phyloP scores from a whole-genome alignment of 2,329 filamentous ascomycete species.

The Fusarium illudens region DNA sequence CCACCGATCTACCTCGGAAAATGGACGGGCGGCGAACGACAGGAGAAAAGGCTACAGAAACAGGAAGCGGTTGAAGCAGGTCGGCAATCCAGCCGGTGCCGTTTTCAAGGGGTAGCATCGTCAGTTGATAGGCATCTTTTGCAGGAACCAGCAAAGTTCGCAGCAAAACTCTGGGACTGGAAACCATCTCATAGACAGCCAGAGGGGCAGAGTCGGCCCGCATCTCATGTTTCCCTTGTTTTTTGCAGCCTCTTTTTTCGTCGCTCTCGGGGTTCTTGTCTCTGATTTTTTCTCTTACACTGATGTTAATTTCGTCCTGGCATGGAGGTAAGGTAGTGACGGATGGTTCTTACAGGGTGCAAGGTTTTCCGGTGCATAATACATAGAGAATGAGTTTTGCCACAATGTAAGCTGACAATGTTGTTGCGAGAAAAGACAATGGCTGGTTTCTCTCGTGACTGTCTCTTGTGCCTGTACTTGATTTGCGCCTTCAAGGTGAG shows the following conservation, averaged over 20 bases:
- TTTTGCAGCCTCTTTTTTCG: constrained; percentile 38
- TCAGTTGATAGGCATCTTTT: constrained; percentile 43
- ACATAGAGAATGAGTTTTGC: constrained; percentile 42
- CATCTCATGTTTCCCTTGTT: constrained; percentile 38
- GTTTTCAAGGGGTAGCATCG: constrained; percentile 42
- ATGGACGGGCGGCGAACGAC: constrained; percentile 33
- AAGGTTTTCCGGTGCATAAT: constrained; percentile 43
- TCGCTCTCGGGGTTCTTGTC: constrained; percentile 34
- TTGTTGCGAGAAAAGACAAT: constrained; percentile 3
- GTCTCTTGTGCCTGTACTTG: neutral
- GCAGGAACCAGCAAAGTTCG: constrained; percentile 36
- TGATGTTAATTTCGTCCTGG: constrained; percentile 35
- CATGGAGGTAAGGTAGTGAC: constrained; percentile 42
- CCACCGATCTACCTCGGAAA: constrained; percentile 33
- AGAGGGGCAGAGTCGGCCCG: constrained; percentile 38
- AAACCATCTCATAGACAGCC: constrained; percentile 42
- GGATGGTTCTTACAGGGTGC: constrained; percentile 36
- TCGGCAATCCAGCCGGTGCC: constrained; percentile 39
- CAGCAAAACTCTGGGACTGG: constrained; percentile 39
- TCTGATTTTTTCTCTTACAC: constrained; percentile 29
- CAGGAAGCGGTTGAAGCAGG: constrained; percentile 39
- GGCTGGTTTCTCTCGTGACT: neutral
- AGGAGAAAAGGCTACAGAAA: constrained; percentile 42
- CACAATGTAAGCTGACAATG: constrained; percentile 26
- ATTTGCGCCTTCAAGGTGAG: neutral